Conservation (phyloP, 257 asterid genomes). For the Plantago major region DNA sequence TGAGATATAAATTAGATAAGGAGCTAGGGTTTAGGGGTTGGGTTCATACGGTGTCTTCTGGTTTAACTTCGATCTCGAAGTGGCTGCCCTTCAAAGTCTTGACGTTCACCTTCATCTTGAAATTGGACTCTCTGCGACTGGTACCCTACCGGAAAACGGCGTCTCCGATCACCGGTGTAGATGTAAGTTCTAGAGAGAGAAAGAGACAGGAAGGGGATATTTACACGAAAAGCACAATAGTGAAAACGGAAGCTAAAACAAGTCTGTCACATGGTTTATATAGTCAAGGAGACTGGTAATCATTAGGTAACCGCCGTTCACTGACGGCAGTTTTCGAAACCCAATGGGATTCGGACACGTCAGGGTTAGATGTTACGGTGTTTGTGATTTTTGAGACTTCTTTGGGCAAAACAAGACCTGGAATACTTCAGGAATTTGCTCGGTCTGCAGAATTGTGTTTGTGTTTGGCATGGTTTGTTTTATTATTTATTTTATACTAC, state of each 20-base stretch:
- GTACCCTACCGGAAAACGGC: conserved; percentile 14
- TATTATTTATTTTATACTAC: too few relatives aligned
- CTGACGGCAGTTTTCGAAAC: neutral
- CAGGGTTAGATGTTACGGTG: too few relatives aligned
- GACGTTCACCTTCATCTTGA: conserved; percentile 66
- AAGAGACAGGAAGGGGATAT: neutral
- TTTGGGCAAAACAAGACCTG: too few relatives aligned
- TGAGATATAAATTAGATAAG: neutral
- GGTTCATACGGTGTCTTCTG: conserved; percentile 56
- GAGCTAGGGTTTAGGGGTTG: conserved; percentile 7
- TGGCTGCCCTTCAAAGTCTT: conserved; percentile 80
- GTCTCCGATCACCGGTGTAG: conserved; percentile 29
- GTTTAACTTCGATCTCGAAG: conserved; percentile 79
- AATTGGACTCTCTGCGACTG: conserved; percentile 10
- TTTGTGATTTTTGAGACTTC: too few relatives aligned
- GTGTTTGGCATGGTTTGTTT: too few relatives aligned
- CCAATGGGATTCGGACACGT: conserved; percentile 12
- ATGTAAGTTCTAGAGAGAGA: neutral
- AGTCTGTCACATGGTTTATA: conserved; percentile 28
- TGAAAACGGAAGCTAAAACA: conserved; percentile 20
- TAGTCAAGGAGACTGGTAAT: conserved; percentile 17
- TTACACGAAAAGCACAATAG: neutral
- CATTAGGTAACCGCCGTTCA: conserved; percentile 26
- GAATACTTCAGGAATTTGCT: too few relatives aligned
- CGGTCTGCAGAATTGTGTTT: too few relatives aligned